Base-by-base conservation (phyloP, 805 yeast genomes). In the Spathaspora arborariae region DNA sequence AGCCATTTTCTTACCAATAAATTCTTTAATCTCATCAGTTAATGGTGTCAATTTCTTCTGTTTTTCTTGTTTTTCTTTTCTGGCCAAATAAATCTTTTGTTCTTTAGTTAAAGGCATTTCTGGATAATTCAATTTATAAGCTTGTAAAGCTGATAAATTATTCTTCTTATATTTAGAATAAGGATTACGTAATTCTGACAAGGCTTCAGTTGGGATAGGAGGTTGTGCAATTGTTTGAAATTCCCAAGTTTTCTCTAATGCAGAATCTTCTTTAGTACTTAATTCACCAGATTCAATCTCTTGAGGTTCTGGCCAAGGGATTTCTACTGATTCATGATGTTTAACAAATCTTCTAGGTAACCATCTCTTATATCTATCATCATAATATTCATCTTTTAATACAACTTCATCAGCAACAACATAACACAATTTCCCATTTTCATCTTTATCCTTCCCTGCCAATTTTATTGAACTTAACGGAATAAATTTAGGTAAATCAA, bases 281-380 rank as follows among this genome's bases (percentile, higher is more conserved):
- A 79, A 70, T 24, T 60, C 67, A 43, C 82, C 83, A 53, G 83
- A 89, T 51, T 78, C 79, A 0, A 63, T 53, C 24, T 74, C 81
- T 16, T 51, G 49, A 1, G 94, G 91, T 55, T 79, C 77, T 34
- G 97, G 97, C 96, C 96, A 92, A 45, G 97, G 97, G 43, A 91
- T 82, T 51, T 82, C 79, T 45, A 88, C 70, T 44, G 81, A 77
- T 37, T 78, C 80, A 56, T 85, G 83, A 54, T 86, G 82, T 52
- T 78, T 78, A 20, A 91, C 88, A 55, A 81, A 79, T 65, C 98
- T 80, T 49, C 79, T 80, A 24, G 96, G 96, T 71, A 88, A 67
- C 75, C 84, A 78, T 57, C 74, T 74, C 60, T 83, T 84, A 64
- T 84, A 82, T 54, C 84, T 80, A 39, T 79, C 80, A 59, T 90